Base-by-base conservation (phyloP, 1,139 yeast genomes). In the Candida sp. region DNA sequence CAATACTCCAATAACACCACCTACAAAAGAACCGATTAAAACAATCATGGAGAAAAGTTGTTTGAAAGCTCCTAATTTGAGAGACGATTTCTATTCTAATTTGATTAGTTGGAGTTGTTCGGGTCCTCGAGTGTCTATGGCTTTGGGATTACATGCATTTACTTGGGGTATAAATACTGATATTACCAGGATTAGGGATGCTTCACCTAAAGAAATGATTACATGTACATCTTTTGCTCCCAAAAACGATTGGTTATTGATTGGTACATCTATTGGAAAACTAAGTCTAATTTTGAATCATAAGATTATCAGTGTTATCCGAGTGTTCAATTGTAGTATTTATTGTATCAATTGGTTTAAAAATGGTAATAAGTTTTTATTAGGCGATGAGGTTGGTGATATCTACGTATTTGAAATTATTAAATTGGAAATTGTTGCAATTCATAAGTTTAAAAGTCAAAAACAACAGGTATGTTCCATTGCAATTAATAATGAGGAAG, bases 11-110 rank as follows among this genome's bases (percentile, higher is more conserved):
- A n/a, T 32, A 6, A n/a, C 6, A 11, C n/a, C 19, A 6, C 6
- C 6, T 32, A 12, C 19, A 11, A 32, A 11, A 11, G 39, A 30
- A 27, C 33, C 40, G 22, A 42, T 35, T 7, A 43, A 34, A 32
- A 39, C 42, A 9, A 43, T 48, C 11, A 40, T 48, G 41, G 57
- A 55, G 4, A 47, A 45, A 8, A 53, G 48, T 41, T 50, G 51
- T 21, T 40, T 88, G 21, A 89, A 84, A 56, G 95, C 95, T 0
- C 93, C 91, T 0, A 82, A 82, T 0, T 63, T 90, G 42, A 69
- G 86, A 46, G 85, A 88, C 56, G 97, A 90, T 59, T 90, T 83
- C 58, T 90, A 90, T 61, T 77, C 89, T 1, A 87, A 87, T 55
- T 67, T 87, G 40, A 77, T 89, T 0, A 78, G 91, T 8, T 89